phyloP scores from a whole-genome alignment of 805 yeast genomes.

The Nakazawaea sp. region DNA sequence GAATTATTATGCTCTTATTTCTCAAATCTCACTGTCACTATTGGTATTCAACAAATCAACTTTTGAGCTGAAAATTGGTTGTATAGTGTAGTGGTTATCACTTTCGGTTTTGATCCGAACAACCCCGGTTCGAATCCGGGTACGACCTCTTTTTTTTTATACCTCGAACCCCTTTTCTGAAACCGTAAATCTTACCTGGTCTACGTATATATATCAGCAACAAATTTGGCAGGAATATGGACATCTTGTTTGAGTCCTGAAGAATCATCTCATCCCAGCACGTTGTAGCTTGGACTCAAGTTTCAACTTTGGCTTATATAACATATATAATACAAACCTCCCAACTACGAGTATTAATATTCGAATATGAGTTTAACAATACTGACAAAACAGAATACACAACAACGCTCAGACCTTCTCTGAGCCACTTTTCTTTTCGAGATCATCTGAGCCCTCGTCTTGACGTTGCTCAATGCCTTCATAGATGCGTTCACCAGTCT shows the following conservation, averaged over 20 bases:
- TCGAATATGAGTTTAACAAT: no score
- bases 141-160: slow-evolving; percentile 46
- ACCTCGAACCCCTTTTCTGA: no score
- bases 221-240: no score
- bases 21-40: not conserved
- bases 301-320: no score
- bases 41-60: not conserved
- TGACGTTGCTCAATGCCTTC: slow-evolving; percentile 8
- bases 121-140: slow-evolving; percentile 88
- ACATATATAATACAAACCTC: no score
- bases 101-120: slow-evolving; percentile 56
- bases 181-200: no score
- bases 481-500: slow-evolving; percentile 9
- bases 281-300: no score
- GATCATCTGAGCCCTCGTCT: slow-evolving; percentile 1
- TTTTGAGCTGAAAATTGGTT: slow-evolving; percentile 23
- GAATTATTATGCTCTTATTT: no score
- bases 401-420: not conserved
- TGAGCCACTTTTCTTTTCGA: not conserved
- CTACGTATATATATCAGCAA: no score
- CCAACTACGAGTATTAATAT: no score
- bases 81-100: slow-evolving; percentile 57
- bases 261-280: no score
- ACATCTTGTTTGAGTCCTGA: no score
- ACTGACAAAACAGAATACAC: not conserved